Conservation (phyloP, 495 filamentous ascomycete species). For the Aspergillus carlsbadensis region DNA sequence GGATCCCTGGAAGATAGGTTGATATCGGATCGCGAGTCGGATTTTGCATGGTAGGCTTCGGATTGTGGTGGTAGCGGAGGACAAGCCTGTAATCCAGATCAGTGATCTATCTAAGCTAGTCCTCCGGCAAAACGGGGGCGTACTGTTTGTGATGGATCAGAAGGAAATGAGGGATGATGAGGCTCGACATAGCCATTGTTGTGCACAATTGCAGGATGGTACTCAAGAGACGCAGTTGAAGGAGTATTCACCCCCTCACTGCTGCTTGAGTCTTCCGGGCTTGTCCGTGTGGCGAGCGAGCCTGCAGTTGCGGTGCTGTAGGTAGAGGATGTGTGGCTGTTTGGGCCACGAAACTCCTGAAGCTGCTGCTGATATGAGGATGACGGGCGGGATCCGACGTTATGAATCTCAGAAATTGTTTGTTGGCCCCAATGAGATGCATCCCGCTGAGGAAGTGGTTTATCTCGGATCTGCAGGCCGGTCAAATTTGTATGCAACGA, state of each 20-base stretch:
- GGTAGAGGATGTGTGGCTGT: constrained; percentile 26
- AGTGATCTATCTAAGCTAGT: constrained; percentile 34
- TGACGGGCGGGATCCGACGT: constrained; percentile 39
- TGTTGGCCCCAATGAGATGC: constrained; percentile 53
- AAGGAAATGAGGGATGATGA: constrained; percentile 41
- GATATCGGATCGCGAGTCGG: constrained; percentile 32
- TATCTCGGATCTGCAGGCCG: constrained; percentile 65
- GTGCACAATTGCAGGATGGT: constrained; percentile 63
- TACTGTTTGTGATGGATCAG: constrained; percentile 46
- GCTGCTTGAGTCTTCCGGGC: constrained; percentile 71
- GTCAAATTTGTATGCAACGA: constrained; percentile 71
- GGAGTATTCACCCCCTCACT: constrained; percentile 69
- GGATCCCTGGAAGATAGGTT: constrained; percentile 31
- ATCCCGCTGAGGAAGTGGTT: constrained; percentile 50
- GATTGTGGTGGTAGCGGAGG: constrained; percentile 34
- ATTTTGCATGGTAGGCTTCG: constrained; percentile 36
- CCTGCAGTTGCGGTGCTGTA: constrained; percentile 20
- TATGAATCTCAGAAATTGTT: constrained; percentile 43
- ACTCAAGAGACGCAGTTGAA: constrained; percentile 59
- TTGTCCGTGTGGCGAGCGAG: constrained; percentile 52
- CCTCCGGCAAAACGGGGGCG: constrained; percentile 33
- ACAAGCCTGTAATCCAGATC: constrained; percentile 44
- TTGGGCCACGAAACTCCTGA: constrained; percentile 27
- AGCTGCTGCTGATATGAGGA: constrained; percentile 43
- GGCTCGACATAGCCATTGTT: constrained; percentile 62